Base-by-base conservation (phyloP, 1,284 basidiomycete species). In the Rhodotorula sp. region DNA sequence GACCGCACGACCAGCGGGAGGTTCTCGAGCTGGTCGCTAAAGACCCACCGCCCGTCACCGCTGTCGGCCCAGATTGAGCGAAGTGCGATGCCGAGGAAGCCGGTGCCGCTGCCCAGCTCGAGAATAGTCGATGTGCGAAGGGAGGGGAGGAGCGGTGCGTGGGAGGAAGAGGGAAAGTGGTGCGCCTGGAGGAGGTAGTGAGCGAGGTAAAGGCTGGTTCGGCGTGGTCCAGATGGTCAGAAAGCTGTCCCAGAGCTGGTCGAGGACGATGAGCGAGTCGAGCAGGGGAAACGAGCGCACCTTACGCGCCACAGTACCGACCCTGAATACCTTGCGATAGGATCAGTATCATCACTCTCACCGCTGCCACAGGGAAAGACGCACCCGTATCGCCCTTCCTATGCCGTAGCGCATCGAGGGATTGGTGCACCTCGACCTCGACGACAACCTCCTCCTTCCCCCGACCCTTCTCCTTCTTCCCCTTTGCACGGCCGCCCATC, bases 91-190 rank as follows among this genome's bases (percentile, higher is more conserved):
- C 75, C 72, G 59, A 78, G 74, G 17, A 72, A 69, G 21, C 74
- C 77, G 1, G 77, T 77, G 19, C 77, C 77, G 9, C 67, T 67
- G 29, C 77, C 76, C 39, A 78, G 71, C 57, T 78, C 77, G 72
- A 78, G 76, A 36, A 77, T 41, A n/a, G n/a, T 29, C 13, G 68
- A 67, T 4, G 57, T 32, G 25, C 57, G 41, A 53, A 69, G 66
- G 50, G 19, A 10, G 27, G 68, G 67, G 13, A 68, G 29, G 8
- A 69, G 60, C 5, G 64, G 41, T 10, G 59, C 68, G 21, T 34
- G n/a, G 0, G 44, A 12, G 4, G 70, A 64, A 32, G 64, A 39
- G 10, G 73, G 75, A 58, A 72, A 76, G 61, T 65, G 71, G 57
- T 70, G 66, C 21, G 34, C 15, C 2, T 34, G 27, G 22, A 76